These are phyloP conservation scores for Lotus japonicus DNA, from an alignment of 306 rosid species.

Conservation along the genomic window DNA sequence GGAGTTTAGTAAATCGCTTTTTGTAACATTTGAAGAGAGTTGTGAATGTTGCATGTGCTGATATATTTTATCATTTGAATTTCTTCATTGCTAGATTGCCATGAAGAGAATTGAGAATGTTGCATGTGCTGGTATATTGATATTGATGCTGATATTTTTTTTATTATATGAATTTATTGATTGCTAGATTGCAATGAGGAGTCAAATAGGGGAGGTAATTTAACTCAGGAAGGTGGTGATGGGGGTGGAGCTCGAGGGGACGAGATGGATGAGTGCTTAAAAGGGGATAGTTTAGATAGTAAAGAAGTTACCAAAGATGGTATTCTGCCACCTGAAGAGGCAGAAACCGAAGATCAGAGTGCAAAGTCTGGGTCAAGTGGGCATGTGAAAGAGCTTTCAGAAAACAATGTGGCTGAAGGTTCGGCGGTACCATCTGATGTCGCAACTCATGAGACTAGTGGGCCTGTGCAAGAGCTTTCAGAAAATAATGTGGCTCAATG, in stretches of 20 bases:
- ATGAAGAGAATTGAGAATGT: conserved; percentile 7
- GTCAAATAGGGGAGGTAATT: conserved; percentile 18
- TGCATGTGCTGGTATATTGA: not conserved
- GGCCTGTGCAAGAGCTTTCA: not conserved
- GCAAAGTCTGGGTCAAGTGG: conserved; percentile 18
- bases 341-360: not conserved
- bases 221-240: conserved; percentile 16
- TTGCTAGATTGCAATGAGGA: conserved; percentile 34
- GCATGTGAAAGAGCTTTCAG: not conserved
- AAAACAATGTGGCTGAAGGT: not conserved
- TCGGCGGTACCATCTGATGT: not conserved
- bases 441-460: conserved; percentile 11
- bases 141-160: not conserved
- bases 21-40: too few species aligned
- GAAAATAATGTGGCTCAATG: not conserved
- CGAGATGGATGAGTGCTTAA: conserved; percentile 12
- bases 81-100: too few species aligned
- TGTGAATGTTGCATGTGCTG: too few species aligned
- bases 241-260: not conserved
- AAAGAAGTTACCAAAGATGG: conserved; percentile 16
- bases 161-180: conserved; percentile 4
- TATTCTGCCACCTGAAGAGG: conserved; percentile 11
- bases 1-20: too few species aligned
- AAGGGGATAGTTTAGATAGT: conserved; percentile 18
- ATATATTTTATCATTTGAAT: too few species aligned